Conservation (phyloP, 208 protist genomes). For the Crithidia thermophila region DNA sequence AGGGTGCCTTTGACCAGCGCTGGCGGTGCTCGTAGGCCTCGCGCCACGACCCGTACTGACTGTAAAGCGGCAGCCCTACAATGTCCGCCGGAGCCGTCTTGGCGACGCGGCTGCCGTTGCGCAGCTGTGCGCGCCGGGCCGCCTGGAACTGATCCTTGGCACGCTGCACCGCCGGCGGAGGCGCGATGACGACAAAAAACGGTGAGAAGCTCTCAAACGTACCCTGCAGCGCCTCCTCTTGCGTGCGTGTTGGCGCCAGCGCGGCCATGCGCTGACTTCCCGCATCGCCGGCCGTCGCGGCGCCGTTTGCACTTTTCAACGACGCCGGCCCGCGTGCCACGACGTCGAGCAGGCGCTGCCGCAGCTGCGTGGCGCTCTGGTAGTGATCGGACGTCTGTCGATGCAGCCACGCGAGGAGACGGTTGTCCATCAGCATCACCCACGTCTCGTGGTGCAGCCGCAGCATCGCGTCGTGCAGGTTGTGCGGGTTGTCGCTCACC, state of each 20-base stretch:
- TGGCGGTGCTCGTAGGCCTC: constrained; percentile 84
- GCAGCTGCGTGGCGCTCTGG: constrained; percentile 60
- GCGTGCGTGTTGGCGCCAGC: constrained; percentile 10
- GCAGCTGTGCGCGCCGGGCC: constrained; percentile 34
- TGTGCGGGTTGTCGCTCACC: constrained; percentile 39
- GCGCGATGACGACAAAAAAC: constrained; percentile 81
- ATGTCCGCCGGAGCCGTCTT: constrained; percentile 37
- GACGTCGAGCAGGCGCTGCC: constrained; percentile 74
- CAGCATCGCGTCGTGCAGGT: constrained; percentile 43
- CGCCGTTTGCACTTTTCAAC: not conserved
- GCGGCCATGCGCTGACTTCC: not conserved
- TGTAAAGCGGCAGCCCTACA: constrained; percentile 78
- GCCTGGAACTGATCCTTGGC: constrained; percentile 40
- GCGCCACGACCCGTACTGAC: constrained; percentile 83
- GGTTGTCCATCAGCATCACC: constrained; percentile 87
- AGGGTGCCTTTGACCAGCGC: constrained; percentile 63
- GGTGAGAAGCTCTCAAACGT: constrained; percentile 78
- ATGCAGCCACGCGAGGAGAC: constrained; percentile 85
- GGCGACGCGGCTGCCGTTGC: constrained; percentile 3
- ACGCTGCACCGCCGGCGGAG: constrained; percentile 47
- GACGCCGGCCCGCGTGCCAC: constrained; percentile 31
- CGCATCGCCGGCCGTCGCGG: not conserved
- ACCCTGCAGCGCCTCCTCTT: constrained; percentile 55
- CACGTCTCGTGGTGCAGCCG: constrained; percentile 78
- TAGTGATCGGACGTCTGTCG: constrained; percentile 69